Evolutionary conservation across 2,329 filamentous ascomycete genomes (phyloP).

Genomic region (Rhinocladiella similis): DNA sequence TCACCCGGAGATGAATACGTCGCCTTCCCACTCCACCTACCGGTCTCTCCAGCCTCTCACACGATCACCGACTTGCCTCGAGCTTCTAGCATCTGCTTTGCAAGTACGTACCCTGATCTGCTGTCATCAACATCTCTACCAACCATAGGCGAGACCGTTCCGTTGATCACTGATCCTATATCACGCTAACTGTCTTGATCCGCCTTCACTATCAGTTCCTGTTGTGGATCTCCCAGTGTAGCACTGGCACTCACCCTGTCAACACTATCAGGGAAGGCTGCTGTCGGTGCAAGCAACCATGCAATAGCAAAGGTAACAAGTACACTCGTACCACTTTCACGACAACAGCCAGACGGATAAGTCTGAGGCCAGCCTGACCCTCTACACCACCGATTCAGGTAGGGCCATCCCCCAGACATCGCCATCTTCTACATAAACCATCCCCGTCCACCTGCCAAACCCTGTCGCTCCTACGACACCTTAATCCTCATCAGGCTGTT

Average conservation of each 20-base stretch:
- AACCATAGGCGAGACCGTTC: not conserved
- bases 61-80: not conserved
- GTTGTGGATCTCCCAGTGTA: slow-evolving; percentile 11
- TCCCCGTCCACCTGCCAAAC: not conserved
- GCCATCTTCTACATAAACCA: slow-evolving; percentile 13
- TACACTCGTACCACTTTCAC: not conserved
- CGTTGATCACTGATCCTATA: not conserved
- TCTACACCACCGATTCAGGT: not conserved
- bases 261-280: slow-evolving; percentile 5
- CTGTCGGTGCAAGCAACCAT: slow-evolving; percentile 8
- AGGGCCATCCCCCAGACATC: not conserved
- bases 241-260: slow-evolving; percentile 1
- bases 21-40: not conserved
- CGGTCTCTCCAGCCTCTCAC: not conserved
- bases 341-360: not conserved
- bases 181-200: not conserved
- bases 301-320: not conserved
- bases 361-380: not conserved
- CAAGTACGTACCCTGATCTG: not conserved
- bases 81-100: not conserved
- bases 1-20: too few species aligned
- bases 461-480: not conserved
- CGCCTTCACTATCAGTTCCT: not conserved
- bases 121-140: not conserved
- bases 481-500: not conserved